These are phyloP conservation scores for Arabis alpina DNA, from an alignment of 345 rosid genomes.

Conservation along the genomic window DNA sequence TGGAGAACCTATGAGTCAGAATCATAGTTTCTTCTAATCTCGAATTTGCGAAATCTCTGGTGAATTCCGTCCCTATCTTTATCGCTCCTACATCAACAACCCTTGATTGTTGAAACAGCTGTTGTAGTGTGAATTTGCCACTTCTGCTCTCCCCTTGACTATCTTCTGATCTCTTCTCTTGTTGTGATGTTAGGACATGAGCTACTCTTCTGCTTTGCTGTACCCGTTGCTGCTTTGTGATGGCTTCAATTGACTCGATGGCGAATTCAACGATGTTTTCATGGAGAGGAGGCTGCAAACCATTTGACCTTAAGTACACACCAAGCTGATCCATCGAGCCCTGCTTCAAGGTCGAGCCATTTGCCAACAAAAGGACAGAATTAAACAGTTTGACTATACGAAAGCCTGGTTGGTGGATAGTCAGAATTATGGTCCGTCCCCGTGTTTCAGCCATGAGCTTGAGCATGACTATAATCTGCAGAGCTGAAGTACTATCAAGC, in stretches of 20 bases:
- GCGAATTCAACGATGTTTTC: conserved; percentile 81
- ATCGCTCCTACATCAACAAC: conserved; percentile 64
- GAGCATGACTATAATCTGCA: conserved; percentile 84
- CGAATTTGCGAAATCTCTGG: conserved; percentile 65
- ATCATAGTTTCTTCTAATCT: conserved; percentile 68
- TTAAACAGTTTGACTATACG: conserved; percentile 85
- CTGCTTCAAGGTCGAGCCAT: conserved; percentile 79
- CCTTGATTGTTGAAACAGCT: conserved; percentile 83
- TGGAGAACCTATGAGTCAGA: conserved; percentile 87
- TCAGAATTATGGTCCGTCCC: conserved; percentile 73
- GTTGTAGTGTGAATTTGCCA: conserved; percentile 74
- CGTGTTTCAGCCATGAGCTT: conserved; percentile 86
- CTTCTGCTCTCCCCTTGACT: conserved; percentile 54
- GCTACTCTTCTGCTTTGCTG: conserved; percentile 38
- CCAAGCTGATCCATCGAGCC: conserved; percentile 80
- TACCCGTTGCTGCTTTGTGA: conserved; percentile 42
- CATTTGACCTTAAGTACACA: conserved; percentile 50
- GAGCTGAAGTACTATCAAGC: conserved; percentile 85
- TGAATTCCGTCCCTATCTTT: conserved; percentile 44
- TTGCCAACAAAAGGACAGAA: conserved; percentile 74
- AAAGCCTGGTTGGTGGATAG: conserved; percentile 93
- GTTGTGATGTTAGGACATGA: conserved; percentile 41
- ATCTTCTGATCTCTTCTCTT: conserved; percentile 46
- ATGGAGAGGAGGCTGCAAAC: conserved; percentile 67
- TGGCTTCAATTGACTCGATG: conserved; percentile 72